Percentiles rank a stretch among this genome's conserved stretches.
These are phyloP conservation scores for Reutealis trisperma DNA, from an alignment of 345 rosid genomes.

Conservation along the genomic window DNA sequence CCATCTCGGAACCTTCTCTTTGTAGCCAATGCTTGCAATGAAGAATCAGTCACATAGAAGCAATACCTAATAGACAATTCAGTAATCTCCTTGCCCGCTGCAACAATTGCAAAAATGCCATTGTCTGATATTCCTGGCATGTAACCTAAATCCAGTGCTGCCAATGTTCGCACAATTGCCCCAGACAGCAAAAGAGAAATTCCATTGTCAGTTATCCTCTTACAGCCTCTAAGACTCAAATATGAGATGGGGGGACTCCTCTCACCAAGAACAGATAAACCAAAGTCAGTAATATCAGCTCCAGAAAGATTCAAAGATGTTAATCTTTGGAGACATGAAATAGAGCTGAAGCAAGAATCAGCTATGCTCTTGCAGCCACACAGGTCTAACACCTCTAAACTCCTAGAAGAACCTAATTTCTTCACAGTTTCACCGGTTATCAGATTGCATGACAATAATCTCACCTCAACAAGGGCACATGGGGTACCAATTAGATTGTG, in stretches of 20 bases:
- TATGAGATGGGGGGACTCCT: constrained; percentile 47
- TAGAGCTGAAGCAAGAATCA: constrained; percentile 51
- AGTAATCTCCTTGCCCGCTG: constrained; percentile 41
- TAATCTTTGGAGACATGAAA: constrained; percentile 47
- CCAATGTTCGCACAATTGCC: constrained; percentile 44
- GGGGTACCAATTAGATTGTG: constrained; percentile 52
- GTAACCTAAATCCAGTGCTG: constrained; percentile 60
- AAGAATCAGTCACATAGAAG: constrained; percentile 51
- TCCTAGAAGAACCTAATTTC: constrained; percentile 47
- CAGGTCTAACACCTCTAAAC: constrained; percentile 62
- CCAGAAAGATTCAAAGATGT: constrained; percentile 55
- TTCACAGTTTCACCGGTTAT: constrained; percentile 76
- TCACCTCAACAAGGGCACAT: constrained; percentile 56
- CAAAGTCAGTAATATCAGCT: constrained; percentile 65
- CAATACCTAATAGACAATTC: constrained; percentile 60
- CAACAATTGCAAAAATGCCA: constrained; percentile 39
- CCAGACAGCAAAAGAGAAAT: constrained; percentile 49
- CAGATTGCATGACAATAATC: constrained; percentile 51
- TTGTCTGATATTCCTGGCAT: constrained; percentile 63
- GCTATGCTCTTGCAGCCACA: constrained; percentile 65
- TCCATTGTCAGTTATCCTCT: constrained; percentile 69
- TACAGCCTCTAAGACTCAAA: constrained; percentile 64
- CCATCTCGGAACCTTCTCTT: constrained; percentile 37
- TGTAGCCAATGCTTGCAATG: constrained; percentile 48
- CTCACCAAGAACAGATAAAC: constrained; percentile 48